Conservation (phyloP, 2,329 filamentous ascomycete species). For the Colletotrichum sp. region DNA sequence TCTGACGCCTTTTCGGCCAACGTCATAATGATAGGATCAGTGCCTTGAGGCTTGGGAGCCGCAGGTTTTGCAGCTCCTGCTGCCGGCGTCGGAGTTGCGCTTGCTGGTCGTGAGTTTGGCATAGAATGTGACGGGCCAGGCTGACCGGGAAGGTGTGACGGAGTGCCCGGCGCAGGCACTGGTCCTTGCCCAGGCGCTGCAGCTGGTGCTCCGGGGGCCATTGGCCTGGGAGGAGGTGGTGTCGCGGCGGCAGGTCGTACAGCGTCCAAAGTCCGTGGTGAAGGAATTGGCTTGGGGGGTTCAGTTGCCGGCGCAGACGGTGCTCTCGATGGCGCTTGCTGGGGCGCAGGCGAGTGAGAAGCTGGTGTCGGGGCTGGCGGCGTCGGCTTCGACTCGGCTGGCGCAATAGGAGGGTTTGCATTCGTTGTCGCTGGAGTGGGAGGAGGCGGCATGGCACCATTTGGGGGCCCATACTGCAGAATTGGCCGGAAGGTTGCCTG, state of each 20-base stretch:
- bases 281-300: not conserved
- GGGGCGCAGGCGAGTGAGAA: not conserved
- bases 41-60: slow-evolving; percentile 18
- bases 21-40: slow-evolving; percentile 75
- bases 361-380: slow-evolving; percentile 5
- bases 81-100: slow-evolving; percentile 18
- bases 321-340: not conserved
- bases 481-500: slow-evolving; percentile 53
- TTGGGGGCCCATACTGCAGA: slow-evolving; percentile 70
- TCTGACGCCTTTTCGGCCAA: slow-evolving; percentile 77
- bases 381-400: slow-evolving; percentile 26
- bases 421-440: slow-evolving; percentile 10
- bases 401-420: slow-evolving; percentile 8
- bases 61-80: slow-evolving; percentile 6
- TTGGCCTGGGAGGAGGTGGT: not conserved
- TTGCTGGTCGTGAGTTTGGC: slow-evolving; percentile 15
- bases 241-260: not conserved
- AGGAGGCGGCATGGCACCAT: slow-evolving; percentile 64
- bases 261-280: not conserved
- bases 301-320: slow-evolving; percentile 1
- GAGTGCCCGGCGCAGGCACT: slow-evolving; percentile 21
- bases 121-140: slow-evolving; percentile 28
- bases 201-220: slow-evolving; percentile 10
- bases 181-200: slow-evolving; percentile 21
- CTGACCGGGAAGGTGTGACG: slow-evolving; percentile 9